Evolutionary conservation across 306 rosid species (phyloP), one percentile per base, ranked within the genome.

Genomic region (Heteromeles arbutifolia): DNA sequence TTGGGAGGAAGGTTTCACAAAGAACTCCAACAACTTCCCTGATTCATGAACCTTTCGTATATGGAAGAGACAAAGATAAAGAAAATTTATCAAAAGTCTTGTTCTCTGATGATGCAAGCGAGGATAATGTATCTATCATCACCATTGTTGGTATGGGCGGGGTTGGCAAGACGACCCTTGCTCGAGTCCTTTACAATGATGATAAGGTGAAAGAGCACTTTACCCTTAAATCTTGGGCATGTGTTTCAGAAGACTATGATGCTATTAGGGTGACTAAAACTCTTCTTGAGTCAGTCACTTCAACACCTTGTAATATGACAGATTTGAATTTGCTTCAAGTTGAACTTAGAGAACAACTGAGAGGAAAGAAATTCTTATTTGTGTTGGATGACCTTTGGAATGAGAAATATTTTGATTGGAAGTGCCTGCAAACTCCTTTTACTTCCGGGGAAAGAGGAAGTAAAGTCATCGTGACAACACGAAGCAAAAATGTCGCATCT

Each of bases 401-500:
- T 25, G 68, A 64, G 63, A 26, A 48, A 8, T 74, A 39, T 29
- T 2, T 7, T 44, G 18, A 14, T 24, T 64, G 78, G 78, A 31
- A 25, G 29, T 5, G 11, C 12, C 31, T 74, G 6, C 28, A 19
- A 8, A 28, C 18, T 10, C 68, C 28, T 45, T 64, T 74, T 18
- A 24, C 32, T 44, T 25, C 29, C 0, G 71, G 59, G 8, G 74
- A 19, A 10, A 28, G 37, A 24, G 80, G 26, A 53, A 77, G 74
- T 41, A 77, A 56, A n/a, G 32, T 77, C 14, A 41, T 77, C 1
- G 28, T 77, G 37, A 77, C 80, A 1, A 77, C 80, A 21, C 58
- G 74, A 15, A 77, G 25, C 25, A 34, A 15, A 24, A 67, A 19
- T 34, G 74, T 66, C 5, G 74, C 80, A 41, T 67, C 29, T 3